Evolutionary conservation across 192 early-diverging fungal species (phyloP), one percentile per base, ranked within the genome.

Genomic region (Coemansia sp.): DNA sequence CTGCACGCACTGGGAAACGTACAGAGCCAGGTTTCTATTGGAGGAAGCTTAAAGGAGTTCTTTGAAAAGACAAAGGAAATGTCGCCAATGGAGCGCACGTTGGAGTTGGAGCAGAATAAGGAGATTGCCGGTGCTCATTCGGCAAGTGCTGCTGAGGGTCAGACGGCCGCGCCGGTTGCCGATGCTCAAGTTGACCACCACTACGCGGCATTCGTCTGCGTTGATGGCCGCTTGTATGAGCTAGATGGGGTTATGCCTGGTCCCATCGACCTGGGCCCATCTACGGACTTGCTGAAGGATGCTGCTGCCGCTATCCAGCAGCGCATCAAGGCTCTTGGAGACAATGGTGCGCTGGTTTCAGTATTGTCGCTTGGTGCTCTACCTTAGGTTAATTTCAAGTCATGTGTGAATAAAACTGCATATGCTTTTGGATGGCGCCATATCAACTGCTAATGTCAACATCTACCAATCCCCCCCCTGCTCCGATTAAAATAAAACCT

Each of bases 1-100:
- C 62, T 98, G 43, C 96, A 98, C 61, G 83, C 94, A 0, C 68
- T 98, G 9, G 85, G 81, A 37, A 97, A 92, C 73, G 86, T 81
- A 53, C 68, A 66, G 50, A 83, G 88, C 35, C 50, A 35, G 5
- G 33, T 85, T 44, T 36, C 63, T 44, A 60, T 86, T 59, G 44
- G 59, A 57, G 76, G 80, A 3, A 50, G 59, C 13, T 63, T 96
- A 16, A 80, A 83, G 18, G 62, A 65, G 16, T 87, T 94, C 47
- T 66, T 91, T 31, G 80, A 82, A 23, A 81, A 84, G 55, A 82
- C 86, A 18, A 67, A 75, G 16, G 57, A 68, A 14, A 49, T 86
- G 57, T 70, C 86, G 0, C 89, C 93, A 5, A 84, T 77, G 14
- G 89, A 91, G 44, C 85, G 93, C 33, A 91, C 88, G 0, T 61